Evolutionary conservation across 2,329 filamentous ascomycete genomes (phyloP).

Genomic region (Raffaelea deltoideospora): DNA sequence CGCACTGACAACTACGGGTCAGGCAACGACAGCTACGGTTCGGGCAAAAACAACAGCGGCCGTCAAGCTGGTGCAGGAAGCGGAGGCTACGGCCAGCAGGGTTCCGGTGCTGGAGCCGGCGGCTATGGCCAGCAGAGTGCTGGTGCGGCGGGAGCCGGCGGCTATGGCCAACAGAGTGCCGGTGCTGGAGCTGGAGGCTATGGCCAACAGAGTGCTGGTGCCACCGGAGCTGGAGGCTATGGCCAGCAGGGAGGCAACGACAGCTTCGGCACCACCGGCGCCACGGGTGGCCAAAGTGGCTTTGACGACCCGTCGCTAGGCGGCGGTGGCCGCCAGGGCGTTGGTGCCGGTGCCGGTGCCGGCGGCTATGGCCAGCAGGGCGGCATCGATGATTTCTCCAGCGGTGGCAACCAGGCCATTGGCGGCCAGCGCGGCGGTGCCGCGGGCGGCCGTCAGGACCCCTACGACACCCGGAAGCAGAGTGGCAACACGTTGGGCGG

Average conservation of each 20-base stretch:
- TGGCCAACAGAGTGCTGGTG: conserved; percentile 22
- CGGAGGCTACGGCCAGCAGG: not conserved
- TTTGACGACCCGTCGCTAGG: not conserved
- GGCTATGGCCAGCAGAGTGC: not conserved
- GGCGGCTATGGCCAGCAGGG: not conserved
- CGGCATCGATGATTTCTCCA: not conserved
- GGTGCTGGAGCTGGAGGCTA: conserved; percentile 10
- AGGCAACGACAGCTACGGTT: not conserved
- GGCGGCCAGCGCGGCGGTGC: not conserved
- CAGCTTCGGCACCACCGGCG: conserved; percentile 23
- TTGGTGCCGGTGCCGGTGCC: conserved; percentile 3
- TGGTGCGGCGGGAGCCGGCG: conserved; percentile 1
- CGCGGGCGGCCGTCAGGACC: not conserved
- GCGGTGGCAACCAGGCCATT: conserved; percentile 26
- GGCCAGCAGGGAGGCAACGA: conserved; percentile 1
- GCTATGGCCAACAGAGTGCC: conserved; percentile 23
- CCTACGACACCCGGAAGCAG: too few species aligned
- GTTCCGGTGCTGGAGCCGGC: not conserved
- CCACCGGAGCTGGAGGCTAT: conserved; percentile 2
- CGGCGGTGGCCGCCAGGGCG: not conserved
- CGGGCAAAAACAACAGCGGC: not conserved
- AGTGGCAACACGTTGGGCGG: too few species aligned
- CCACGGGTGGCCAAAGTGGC: conserved; percentile 17
- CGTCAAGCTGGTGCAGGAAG: not conserved
- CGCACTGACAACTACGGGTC: conserved; percentile 1